Percentiles rank a stretch among this genome's conserved stretches.
Evolutionary conservation across 768 basidiomycete species (phyloP).

Genomic region (Suillus subluteus): DNA sequence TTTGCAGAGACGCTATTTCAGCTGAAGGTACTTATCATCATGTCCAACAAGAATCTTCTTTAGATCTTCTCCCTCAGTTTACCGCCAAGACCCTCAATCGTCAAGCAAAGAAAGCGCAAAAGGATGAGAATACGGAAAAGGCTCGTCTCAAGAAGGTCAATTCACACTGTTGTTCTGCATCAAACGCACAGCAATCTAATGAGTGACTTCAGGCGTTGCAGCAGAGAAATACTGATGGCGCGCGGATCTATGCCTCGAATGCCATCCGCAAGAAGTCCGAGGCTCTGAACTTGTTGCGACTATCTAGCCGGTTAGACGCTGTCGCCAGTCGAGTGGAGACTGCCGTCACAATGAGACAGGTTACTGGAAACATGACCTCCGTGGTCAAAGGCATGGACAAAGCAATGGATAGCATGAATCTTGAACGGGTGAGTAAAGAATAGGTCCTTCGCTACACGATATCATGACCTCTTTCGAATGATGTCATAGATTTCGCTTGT

Average conservation of each 20-base stretch:
- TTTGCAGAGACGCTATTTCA: constrained; percentile 93
- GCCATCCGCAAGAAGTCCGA: constrained; percentile 99
- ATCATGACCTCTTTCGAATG: constrained; percentile 2
- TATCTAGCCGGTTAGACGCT: constrained; percentile 93
- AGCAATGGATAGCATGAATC: constrained; percentile 99
- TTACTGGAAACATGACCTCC: constrained; percentile 95
- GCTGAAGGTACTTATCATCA: constrained; percentile 71
- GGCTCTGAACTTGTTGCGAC: constrained; percentile 83
- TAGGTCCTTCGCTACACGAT: neutral
- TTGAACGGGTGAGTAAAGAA: constrained; percentile 74
- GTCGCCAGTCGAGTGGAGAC: constrained; percentile 97
- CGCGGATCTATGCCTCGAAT: constrained; percentile 97
- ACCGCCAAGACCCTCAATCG: constrained; percentile 94
- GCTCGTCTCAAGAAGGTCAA: constrained; percentile 88
- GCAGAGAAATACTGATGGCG: constrained; percentile 96
- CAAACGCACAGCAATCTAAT: neutral
- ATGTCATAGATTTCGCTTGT: constrained; percentile 84
- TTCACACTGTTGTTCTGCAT: constrained; percentile 5
- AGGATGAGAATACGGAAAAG: constrained; percentile 92
- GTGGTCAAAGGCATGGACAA: constrained; percentile 99
- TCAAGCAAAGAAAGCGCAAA: constrained; percentile 97
- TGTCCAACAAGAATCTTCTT: constrained; percentile 19
- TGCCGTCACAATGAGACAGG: constrained; percentile 95
- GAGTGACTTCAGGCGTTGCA: constrained; percentile 73
- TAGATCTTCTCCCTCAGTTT: constrained; percentile 59